Percentiles rank a stretch among this genome's conserved stretches.
phyloP scores from a whole-genome alignment of 2,329 filamentous ascomycete species.

The Aspergillus fischeri region DNA sequence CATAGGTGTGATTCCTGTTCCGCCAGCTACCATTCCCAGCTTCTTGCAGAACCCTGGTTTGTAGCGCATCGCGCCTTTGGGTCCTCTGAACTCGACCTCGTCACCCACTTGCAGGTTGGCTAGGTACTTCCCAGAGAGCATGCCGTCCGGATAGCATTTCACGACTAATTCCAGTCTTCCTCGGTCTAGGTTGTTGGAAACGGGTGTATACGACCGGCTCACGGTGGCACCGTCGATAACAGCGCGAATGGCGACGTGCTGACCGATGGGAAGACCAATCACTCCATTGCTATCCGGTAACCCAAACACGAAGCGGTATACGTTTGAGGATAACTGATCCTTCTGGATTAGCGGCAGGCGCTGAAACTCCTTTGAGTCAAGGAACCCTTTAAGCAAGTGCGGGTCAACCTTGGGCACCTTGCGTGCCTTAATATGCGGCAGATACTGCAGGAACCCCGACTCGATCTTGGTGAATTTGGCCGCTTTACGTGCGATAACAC shows the following conservation, averaged over 20 bases:
- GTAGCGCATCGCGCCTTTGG: constrained; percentile 34
- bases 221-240: constrained; percentile 45
- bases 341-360: constrained; percentile 40
- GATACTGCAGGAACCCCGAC: constrained; percentile 21
- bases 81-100: constrained; percentile 30
- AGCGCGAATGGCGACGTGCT: constrained; percentile 53
- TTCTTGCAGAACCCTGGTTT: constrained; percentile 22
- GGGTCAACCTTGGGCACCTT: constrained; percentile 37
- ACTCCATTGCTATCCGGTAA: constrained; percentile 45
- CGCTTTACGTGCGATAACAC: constrained; percentile 7
- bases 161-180: constrained; percentile 34
- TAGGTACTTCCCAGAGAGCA: constrained; percentile 28
- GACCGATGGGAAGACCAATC: constrained; percentile 54
- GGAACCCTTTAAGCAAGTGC: constrained; percentile 43
- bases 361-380: constrained; percentile 48
- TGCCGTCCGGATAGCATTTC: constrained; percentile 32
- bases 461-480: constrained; percentile 20
- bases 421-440: constrained; percentile 36
- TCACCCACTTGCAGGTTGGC: constrained; percentile 27
- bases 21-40: constrained; percentile 38
- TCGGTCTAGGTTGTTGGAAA: constrained; percentile 30
- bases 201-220: constrained; percentile 52
- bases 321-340: constrained; percentile 18
- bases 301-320: constrained; percentile 46
- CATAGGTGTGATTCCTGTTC: constrained; percentile 48